These are phyloP conservation scores for Cercis canadensis DNA, from an alignment of 306 rosid genomes.

Conservation along the genomic window DNA sequence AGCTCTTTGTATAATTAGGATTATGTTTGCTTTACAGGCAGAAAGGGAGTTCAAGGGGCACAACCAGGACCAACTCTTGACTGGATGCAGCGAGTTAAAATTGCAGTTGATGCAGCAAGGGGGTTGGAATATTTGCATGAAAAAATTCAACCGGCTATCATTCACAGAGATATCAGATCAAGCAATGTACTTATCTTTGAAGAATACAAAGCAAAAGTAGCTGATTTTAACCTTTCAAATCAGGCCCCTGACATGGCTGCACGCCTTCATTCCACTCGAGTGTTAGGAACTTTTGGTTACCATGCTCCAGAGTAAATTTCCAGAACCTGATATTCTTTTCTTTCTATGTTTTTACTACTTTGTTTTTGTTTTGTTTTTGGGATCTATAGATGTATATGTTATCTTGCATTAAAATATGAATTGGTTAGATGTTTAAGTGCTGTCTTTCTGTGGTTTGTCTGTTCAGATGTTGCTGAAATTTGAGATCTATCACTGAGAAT, in stretches of 20 bases:
- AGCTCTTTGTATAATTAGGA: conserved; percentile 18
- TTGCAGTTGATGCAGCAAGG: conserved; percentile 72
- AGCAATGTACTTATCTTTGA: conserved; percentile 80
- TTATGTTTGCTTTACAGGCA: conserved; percentile 48
- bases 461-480: conserved; percentile 13
- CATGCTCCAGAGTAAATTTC: conserved; percentile 79
- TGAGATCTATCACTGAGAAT: neutral
- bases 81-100: conserved; percentile 78
- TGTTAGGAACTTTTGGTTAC: conserved; percentile 78
- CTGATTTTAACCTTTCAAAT: conserved; percentile 79
- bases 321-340: conserved; percentile 2
- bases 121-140: conserved; percentile 78
- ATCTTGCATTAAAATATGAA: neutral
- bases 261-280: conserved; percentile 80
- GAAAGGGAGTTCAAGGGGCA: conserved; percentile 86
- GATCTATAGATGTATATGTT: conserved; percentile 16
- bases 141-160: conserved; percentile 70
- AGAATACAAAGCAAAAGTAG: conserved; percentile 72
- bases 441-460: conserved; percentile 7
- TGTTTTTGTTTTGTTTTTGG: neutral
- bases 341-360: neutral
- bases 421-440: conserved; percentile 7
- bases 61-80: conserved; percentile 79
- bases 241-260: conserved; percentile 90
- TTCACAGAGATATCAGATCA: conserved; percentile 78